phyloP scores from a whole-genome alignment of 225 moss, liverwort and hornwort genomes.

The Ulota crispa region DNA sequence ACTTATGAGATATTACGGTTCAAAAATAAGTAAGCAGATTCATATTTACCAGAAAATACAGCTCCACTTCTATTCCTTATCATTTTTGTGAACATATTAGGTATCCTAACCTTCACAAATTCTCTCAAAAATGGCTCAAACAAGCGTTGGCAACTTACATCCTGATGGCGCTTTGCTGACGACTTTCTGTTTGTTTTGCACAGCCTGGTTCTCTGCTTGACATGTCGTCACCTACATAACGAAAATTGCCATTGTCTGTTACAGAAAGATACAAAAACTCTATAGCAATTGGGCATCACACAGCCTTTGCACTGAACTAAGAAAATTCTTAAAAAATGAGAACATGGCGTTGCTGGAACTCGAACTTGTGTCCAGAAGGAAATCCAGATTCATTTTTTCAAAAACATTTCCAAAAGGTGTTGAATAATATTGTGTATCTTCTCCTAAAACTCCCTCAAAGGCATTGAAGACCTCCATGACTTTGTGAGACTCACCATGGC shows the following conservation, averaged over 20 bases:
- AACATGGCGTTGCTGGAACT: neutral
- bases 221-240: conserved; percentile 40
- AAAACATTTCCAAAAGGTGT: neutral
- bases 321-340: neutral
- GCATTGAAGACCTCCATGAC: neutral
- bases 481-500: conserved; percentile 38
- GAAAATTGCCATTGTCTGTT: neutral
- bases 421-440: neutral
- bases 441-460: neutral
- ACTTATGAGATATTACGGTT: neutral
- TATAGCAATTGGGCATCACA: neutral
- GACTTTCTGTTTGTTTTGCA: conserved; percentile 50
- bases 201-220: conserved; percentile 61
- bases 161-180: conserved; percentile 58
- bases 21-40: neutral
- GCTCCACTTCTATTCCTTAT: neutral
- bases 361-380: neutral
- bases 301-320: neutral
- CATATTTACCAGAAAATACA: neutral
- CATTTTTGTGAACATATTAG: neutral
- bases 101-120: neutral
- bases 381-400: neutral
- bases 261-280: neutral
- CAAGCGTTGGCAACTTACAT: conserved; percentile 39
- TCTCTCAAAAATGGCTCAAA: neutral